Base-by-base conservation (phyloP, 2,329 filamentous ascomycete species). In the Tolypocladium paradoxum region DNA sequence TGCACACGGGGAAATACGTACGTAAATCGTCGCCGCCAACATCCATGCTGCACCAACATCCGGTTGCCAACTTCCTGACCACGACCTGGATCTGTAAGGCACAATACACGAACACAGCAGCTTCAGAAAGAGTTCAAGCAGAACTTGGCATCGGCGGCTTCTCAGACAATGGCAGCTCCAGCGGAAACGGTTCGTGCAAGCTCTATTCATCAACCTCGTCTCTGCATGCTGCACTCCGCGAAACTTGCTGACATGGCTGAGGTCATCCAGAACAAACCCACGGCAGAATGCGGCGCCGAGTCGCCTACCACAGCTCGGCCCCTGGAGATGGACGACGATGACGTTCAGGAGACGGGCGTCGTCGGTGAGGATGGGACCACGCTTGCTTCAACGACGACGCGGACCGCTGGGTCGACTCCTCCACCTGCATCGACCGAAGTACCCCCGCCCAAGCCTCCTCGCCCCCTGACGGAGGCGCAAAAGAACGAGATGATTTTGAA, bases 401-500 rank as follows among this genome's bases (percentile, higher is more conserved):
- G 63, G 35, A 50, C 64, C 20, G 61, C 72, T 29, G 63, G 71
- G 43, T 64, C 72, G 29, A 33, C 40, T 29, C 47, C 45, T 12
- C 35, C 49, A n/a, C 18, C 40, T 12, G 22, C 52, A 5, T 35
- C 47, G 18, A 48, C 36, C 34, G 69, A 75, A 48, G 63, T 62
- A 22, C 70, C 85, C 27, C 90, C 90, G 14, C 79, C 87, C 40
- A 95, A 96, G 73, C 91, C 91, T 34, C 90, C 90, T 35, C 83
- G 91, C 55, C 92, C 92, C 48, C 64, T 89, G 63, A 88, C 82
- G 58, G 86, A 93, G 57, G 80, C 85, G 56, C 85, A 95, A 69
- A 87, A 95, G 73, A 90, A 90, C 48, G 87, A 92, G 70, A 81
- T 82, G 62, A 96, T 90, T 4, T 76, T 99, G 53, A 92, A 89